Evolutionary conservation across 2,329 filamentous ascomycete species (phyloP), one percentile per base, ranked within the genome.

Genomic region (Daldinia sp.): DNA sequence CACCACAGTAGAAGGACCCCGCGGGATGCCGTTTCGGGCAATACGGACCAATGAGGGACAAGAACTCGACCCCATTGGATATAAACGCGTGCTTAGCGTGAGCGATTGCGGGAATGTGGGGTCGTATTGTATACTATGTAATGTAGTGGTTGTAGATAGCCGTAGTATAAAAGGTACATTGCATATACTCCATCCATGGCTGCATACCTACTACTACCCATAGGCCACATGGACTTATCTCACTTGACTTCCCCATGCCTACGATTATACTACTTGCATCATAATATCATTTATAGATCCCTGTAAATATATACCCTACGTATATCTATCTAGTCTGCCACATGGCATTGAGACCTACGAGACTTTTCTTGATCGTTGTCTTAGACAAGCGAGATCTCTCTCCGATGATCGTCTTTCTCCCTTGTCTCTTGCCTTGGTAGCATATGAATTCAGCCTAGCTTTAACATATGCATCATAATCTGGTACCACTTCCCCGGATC

Each of bases 21-120:
- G 52, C 65, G 65, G 65, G 56, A 68, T 68, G 39, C 65, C 65
- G n/a, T 43, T 61, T 61, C 15, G 43, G 65, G 65, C 56, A 68
- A 67, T 59, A 53, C 64, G 61, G 54, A 50, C 47, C 51, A 60
- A 57, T 57, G 54, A 57, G 47, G 53, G 17, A 17, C 13, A 27
- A 25, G 35, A 15, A 53, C 32, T 23, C 9, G 5, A 41, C 29
- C 15, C 58, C 25, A 67, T 65, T 67, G 65, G 58, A 39, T 51
- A 52, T 11, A 50, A 7, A 34, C 4, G 27, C n/a, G 4, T 32
- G 25, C 8, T 15, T 17, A 11, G 29, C 52, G 25, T 57, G 5
- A 43, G 39, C 39, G 39, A 43, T 37, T 30, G 49, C 30, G 21
- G 34, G 32, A 15, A 54, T 60, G 63, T 61, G 61, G 53, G 64